A percentile compares a stretch with the other conserved stretches of the same genome.
phyloP scores from a whole-genome alignment of 2,329 filamentous ascomycete genomes.

The Metarhizium humberi region DNA sequence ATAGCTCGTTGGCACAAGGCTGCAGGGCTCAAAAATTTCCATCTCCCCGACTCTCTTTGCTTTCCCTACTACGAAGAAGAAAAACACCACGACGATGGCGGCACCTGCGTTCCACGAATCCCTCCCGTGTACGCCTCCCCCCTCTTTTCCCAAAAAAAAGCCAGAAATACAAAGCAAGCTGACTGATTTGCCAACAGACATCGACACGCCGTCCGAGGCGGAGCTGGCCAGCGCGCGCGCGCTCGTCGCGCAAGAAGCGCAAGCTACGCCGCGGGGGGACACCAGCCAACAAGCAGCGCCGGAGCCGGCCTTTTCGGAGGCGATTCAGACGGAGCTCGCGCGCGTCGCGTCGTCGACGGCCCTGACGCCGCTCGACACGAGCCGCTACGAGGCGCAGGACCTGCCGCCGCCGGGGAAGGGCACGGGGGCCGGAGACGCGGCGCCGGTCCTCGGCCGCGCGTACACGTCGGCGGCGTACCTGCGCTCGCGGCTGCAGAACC shows the following conservation, averaged over 20 bases:
- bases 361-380: conserved; percentile 56
- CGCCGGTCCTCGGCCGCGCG: conserved; percentile 53
- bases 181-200: conserved; percentile 45
- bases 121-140: conserved; percentile 57
- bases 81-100: conserved; percentile 11
- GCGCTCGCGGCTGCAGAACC: conserved; percentile 39
- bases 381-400: conserved; percentile 73
- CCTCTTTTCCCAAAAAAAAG: background rate
- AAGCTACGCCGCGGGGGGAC: conserved; percentile 28
- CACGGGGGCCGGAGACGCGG: conserved; percentile 28
- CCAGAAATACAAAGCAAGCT: background rate
- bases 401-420: conserved; percentile 13
- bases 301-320: conserved; percentile 50
- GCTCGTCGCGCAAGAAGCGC: conserved; percentile 60
- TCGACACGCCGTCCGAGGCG: conserved; percentile 62
- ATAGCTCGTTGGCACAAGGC: no score
- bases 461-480: conserved; percentile 45
- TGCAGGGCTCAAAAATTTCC: no score
- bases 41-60: no score
- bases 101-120: conserved; percentile 56
- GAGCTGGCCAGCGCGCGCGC: conserved; percentile 58
- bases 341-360: conserved; percentile 43
- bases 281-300: conserved; percentile 29
- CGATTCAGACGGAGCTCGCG: conserved; percentile 58
- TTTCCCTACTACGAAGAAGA: no score